Percentiles rank a stretch among this genome's conserved stretches.
phyloP scores from a whole-genome alignment of 2,329 filamentous ascomycete species.

The Scedosporium apiospermum region DNA sequence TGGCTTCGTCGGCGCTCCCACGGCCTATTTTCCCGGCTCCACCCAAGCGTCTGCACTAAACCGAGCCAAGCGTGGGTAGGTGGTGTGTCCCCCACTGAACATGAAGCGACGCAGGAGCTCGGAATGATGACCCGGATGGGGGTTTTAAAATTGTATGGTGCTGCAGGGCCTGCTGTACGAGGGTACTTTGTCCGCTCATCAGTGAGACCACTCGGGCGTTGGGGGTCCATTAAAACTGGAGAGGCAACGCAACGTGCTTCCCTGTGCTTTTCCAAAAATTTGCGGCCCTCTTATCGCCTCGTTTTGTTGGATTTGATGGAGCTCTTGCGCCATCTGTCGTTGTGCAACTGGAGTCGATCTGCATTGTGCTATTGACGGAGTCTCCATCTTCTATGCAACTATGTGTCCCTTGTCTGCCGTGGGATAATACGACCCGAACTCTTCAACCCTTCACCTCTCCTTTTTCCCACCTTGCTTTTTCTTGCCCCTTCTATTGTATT shows the following conservation, averaged over 20 bases:
- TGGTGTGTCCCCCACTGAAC: neutral
- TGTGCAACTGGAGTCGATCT: neutral
- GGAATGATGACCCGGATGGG: neutral
- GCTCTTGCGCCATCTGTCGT: neutral
- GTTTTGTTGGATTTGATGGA: too few species aligned
- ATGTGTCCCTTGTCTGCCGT: neutral
- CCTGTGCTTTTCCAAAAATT: neutral
- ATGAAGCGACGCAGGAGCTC: neutral
- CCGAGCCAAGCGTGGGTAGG: neutral
- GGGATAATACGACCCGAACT: neutral
- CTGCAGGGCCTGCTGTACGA: neutral
- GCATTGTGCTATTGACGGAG: neutral
- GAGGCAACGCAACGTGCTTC: neutral
- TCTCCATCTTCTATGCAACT: neutral
- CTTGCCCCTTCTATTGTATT: neutral
- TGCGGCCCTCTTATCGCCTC: neutral
- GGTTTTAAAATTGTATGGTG: neutral
- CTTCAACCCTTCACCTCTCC: too few species aligned
- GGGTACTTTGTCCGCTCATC: neutral
- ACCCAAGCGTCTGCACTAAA: neutral
- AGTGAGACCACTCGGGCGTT: neutral
- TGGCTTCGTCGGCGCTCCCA: neutral
- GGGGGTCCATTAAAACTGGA: neutral
- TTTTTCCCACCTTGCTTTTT: neutral
- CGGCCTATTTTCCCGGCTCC: neutral